Evolutionary conservation across 208 protist species (phyloP).

Genomic region (Leptomonas seymouri): DNA sequence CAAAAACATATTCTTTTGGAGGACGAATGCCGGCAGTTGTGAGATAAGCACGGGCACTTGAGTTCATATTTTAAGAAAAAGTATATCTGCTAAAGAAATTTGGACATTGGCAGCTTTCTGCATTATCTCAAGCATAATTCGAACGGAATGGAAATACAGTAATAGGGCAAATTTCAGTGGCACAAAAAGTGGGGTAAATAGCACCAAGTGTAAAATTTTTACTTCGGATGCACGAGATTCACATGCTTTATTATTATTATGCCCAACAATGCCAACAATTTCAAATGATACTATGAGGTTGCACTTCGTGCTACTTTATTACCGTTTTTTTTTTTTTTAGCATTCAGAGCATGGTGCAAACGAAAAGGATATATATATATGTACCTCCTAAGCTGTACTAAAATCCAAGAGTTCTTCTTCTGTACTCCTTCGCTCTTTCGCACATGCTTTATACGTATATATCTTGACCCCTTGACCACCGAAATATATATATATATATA

Average conservation of each 20-base stretch:
- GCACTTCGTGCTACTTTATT: background rate
- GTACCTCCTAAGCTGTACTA: background rate
- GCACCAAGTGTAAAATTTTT: too few relatives aligned
- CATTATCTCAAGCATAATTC: too few relatives aligned
- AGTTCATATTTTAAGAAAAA: background rate
- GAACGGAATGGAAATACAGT: too few relatives aligned
- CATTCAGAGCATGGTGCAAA: background rate
- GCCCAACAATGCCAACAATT: too few relatives aligned
- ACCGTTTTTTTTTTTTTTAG: background rate
- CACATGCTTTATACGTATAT: background rate
- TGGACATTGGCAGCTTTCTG: too few relatives aligned
- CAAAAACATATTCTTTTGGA: constrained; percentile 30
- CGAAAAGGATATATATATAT: background rate
- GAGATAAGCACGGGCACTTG: background rate
- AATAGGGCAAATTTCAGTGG: too few relatives aligned
- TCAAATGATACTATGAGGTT: too few relatives aligned
- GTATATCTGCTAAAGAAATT: background rate
- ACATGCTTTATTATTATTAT: too few relatives aligned
- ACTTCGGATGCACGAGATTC: too few relatives aligned
- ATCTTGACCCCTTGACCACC: too few relatives aligned
- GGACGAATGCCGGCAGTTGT: constrained; percentile 8
- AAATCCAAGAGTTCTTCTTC: too few relatives aligned
- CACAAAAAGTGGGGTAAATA: too few relatives aligned
- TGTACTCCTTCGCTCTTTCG: background rate
- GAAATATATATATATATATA: background rate